Conservation (phyloP, 805 yeast species). For the Komagataella kurtzmanii region DNA sequence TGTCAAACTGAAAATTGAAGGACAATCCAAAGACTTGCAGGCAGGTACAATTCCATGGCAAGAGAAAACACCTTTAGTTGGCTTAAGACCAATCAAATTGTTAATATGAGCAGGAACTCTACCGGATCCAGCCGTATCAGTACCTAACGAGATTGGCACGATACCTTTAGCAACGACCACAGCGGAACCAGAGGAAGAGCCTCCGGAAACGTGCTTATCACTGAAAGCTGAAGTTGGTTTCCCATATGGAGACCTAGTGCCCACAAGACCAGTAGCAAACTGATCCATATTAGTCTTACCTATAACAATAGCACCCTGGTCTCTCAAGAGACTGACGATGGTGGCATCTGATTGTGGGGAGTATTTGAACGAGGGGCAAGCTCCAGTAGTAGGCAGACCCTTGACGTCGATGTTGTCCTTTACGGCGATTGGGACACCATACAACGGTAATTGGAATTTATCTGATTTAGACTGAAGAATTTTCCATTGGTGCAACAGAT, state of each 20-base stretch:
- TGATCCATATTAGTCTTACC: slow-evolving; percentile 96
- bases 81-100: slow-evolving; percentile 85
- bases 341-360: slow-evolving; percentile 61
- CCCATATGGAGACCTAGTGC: slow-evolving; percentile 92
- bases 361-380: slow-evolving; percentile 78
- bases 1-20: slow-evolving; percentile 70
- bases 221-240: slow-evolving; percentile 72
- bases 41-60: slow-evolving; percentile 95
- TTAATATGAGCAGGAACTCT: slow-evolving; percentile 94
- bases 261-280: slow-evolving; percentile 95
- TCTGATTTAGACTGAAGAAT: slow-evolving; percentile 49
- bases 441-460: slow-evolving; percentile 48
- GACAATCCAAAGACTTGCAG: slow-evolving; percentile 88
- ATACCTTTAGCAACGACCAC: slow-evolving; percentile 80
- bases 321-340: slow-evolving; percentile 57
- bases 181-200: slow-evolving; percentile 95
- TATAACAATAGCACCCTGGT: slow-evolving; percentile 84
- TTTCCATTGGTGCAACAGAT: slow-evolving; percentile 64
- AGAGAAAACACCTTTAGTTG: slow-evolving; percentile 80
- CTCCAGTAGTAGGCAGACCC: slow-evolving; percentile 82
- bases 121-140: slow-evolving; percentile 98
- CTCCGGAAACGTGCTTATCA: slow-evolving; percentile 76
- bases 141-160: slow-evolving; percentile 83
- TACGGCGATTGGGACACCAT: slow-evolving; percentile 91
- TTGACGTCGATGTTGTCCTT: slow-evolving; percentile 90